phyloP scores from a whole-genome alignment of 2,329 filamentous ascomycete genomes.

The Tolypocladium tropicale region DNA sequence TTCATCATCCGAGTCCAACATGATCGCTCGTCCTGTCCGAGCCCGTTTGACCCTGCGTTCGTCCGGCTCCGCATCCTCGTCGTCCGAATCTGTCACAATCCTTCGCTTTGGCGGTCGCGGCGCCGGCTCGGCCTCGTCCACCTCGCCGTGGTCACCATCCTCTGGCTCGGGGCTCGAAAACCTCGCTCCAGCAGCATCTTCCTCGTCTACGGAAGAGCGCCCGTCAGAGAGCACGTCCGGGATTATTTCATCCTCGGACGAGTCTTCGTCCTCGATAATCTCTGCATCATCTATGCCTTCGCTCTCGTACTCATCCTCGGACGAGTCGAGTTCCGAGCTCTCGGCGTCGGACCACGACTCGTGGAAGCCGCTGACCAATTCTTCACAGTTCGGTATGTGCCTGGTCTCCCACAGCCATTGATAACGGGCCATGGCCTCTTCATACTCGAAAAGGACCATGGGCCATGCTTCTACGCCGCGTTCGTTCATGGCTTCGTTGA shows the following conservation, averaged over 20 bases:
- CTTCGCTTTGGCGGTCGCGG: slow-evolving; percentile 15
- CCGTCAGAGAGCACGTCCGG: slow-evolving; percentile 1
- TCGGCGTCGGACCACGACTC: slow-evolving; percentile 3
- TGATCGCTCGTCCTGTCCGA: slow-evolving; percentile 8
- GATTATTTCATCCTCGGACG: slow-evolving; percentile 8
- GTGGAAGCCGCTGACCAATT: slow-evolving; percentile 5
- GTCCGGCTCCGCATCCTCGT: slow-evolving; percentile 10
- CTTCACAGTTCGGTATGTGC: background rate
- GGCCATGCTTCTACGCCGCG: slow-evolving; percentile 15
- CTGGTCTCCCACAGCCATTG: slow-evolving; percentile 6
- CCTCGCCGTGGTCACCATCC: background rate
- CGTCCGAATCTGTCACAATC: slow-evolving; percentile 20
- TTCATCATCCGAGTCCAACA: slow-evolving; percentile 10
- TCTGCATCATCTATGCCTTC: slow-evolving; percentile 27
- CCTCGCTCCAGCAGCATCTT: slow-evolving; percentile 6
- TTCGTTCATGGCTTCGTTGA: background rate
- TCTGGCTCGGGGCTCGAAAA: slow-evolving; percentile 21
- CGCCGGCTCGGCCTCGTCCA: slow-evolving; percentile 1
- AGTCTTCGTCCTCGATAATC: slow-evolving; percentile 13
- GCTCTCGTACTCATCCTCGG: slow-evolving; percentile 25
- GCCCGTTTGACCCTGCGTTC: slow-evolving; percentile 13
- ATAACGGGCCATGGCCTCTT: slow-evolving; percentile 7
- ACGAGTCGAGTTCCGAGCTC: background rate
- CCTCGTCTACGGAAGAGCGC: slow-evolving; percentile 2
- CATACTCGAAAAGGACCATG: slow-evolving; percentile 18